phyloP scores from a whole-genome alignment of 495 filamentous ascomycete species.

The Penicillium riverlandense region DNA sequence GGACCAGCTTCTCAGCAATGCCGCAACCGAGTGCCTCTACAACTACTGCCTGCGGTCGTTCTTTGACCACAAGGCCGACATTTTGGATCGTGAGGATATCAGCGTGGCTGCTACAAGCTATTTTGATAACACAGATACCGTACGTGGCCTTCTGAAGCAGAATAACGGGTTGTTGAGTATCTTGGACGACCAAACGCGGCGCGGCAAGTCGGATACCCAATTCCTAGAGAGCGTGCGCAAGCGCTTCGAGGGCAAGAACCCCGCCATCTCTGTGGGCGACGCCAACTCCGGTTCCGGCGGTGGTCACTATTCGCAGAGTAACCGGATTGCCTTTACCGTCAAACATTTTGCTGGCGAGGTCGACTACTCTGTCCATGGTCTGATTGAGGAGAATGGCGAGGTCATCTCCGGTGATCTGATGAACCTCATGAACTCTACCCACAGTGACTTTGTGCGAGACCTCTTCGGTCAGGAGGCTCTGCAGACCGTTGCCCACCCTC shows the following conservation, averaged over 20 bases:
- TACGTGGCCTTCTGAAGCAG: constrained; percentile 80
- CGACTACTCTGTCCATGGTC: constrained; percentile 79
- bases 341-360: constrained; percentile 95
- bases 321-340: constrained; percentile 73
- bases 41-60: constrained; percentile 92
- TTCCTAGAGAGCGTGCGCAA: constrained; percentile 84
- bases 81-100: constrained; percentile 89
- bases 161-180: constrained; percentile 91
- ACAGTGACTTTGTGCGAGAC: constrained; percentile 78
- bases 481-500: constrained; percentile 82
- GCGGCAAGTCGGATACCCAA: constrained; percentile 80
- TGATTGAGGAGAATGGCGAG: constrained; percentile 93
- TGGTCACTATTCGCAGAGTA: constrained; percentile 75
- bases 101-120: constrained; percentile 85
- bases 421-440: constrained; percentile 85
- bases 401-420: constrained; percentile 92
- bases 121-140: constrained; percentile 93
- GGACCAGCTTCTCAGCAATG: constrained; percentile 92
- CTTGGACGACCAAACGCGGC: constrained; percentile 87
- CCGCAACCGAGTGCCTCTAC: constrained; percentile 84
- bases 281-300: constrained; percentile 64
- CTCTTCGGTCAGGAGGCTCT: constrained; percentile 91
- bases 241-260: constrained; percentile 89
- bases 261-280: constrained; percentile 70
- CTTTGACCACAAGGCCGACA: constrained; percentile 86